Base-by-base conservation (phyloP, 352 stramenopile species). In the Phytophthora foliorum region DNA sequence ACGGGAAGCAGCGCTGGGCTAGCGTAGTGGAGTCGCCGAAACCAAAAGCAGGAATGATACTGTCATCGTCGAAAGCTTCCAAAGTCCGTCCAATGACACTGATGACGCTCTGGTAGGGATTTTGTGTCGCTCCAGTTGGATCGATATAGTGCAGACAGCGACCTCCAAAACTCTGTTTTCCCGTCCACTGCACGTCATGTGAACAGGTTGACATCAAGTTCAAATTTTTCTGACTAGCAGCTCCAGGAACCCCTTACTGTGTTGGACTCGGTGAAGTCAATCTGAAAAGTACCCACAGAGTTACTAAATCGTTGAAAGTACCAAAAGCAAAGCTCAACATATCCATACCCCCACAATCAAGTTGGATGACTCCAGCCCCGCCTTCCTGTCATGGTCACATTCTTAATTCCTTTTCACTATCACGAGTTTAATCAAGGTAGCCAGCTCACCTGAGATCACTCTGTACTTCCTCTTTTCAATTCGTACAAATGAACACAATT, bases 31-130 rank as follows among this genome's bases (percentile, higher is more conserved):
- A 65, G 34, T 94, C 86, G 8, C 84, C 86, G 46, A 94, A 94
- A 0, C 78, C 84, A 52, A 79, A 91, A 10, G 81, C 77, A 24
- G 87, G 83, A 45, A 93, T 91, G 55, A 94, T 81, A 51, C 89
- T 90, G 72, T 94, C 87, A 48, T 94, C 87, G 68, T 93, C 87
- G 44, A 93, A 94, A 5, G 75, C 74, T 58, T 90, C 84, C 5
- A 94, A 63, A 5, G 84, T 84, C 6, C 73, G 77, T 9, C 84
- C 86, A 21, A 94, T 85, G 41, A 85, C 68, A 29, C 64, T 80
- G 46, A 93, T 92, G 6, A 91, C 86, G 38, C 72, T 82, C 76
- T 91, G 83, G 60, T 90, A 91, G 42, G 81, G 81, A 38, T 91
- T 92, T 31, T 81, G 54, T 17, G 75, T 72, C 0, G 73, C 44